Percentiles rank a stretch among this genome's conserved stretches.
phyloP scores from a whole-genome alignment of 352 stramenopile genomes.

The Globisporangium nagaii region DNA sequence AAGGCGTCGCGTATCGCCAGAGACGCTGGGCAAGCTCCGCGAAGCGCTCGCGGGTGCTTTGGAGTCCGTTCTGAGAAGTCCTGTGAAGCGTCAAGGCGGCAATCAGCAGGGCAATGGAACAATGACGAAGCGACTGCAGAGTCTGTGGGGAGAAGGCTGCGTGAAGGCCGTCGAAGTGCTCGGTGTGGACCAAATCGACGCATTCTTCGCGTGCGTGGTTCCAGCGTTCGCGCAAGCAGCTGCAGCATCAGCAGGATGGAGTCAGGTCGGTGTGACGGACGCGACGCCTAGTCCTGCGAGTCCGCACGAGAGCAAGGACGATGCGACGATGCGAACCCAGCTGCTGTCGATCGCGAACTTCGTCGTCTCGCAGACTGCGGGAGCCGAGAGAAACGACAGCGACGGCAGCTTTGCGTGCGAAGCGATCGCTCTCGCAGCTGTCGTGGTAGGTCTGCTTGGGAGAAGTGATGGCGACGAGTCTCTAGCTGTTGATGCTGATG shows the following conservation, averaged over 20 bases:
- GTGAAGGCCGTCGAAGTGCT: slow-evolving; percentile 3
- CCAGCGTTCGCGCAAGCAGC: background rate
- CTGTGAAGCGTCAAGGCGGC: too few relatives aligned
- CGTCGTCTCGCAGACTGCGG: slow-evolving; percentile 5
- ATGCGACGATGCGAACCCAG: background rate
- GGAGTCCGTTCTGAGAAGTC: background rate
- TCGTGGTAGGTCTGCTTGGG: slow-evolving; percentile 3
- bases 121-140: background rate
- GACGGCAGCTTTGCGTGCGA: slow-evolving; percentile 1
- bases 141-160: slow-evolving; percentile 2
- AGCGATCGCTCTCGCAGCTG: slow-evolving; percentile 4
- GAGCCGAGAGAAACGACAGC: background rate
- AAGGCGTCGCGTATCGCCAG: background rate
- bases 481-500: background rate
- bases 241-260: background rate
- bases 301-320: background rate
- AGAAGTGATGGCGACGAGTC: background rate
- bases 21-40: background rate
- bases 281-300: background rate
- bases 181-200: background rate
- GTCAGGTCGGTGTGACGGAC: background rate
- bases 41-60: background rate
- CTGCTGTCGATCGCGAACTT: background rate
- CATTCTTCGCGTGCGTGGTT: slow-evolving; percentile 11
- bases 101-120: too few relatives aligned